Evolutionary conservation across 2,329 filamentous ascomycete species (phyloP), one percentile per base, ranked within the genome.

Genomic region (Saccharata proteae): DNA sequence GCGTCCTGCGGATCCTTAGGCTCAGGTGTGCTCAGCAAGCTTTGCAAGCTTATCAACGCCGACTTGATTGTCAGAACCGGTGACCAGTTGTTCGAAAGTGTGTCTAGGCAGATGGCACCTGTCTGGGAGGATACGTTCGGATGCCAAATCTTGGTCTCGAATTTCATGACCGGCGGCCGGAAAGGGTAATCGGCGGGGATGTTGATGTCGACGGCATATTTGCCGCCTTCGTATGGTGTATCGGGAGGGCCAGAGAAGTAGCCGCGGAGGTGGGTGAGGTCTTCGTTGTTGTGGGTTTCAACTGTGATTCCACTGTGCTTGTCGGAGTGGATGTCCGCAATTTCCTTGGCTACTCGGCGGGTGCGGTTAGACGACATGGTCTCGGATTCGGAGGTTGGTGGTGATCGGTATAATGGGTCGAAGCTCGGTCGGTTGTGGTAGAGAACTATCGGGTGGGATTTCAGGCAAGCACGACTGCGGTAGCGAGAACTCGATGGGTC

Each of bases 1-100:
- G 86, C 86, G 49, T 98, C 90, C 61, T 98, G 90, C 0, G 90
- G 90, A 43, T 98, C 90, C 47, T 88, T 92, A 0, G 90, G 88
- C 54, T 98, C 92, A 3, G 90, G 90, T 12, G 78, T 83, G 59
- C 84, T 84, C 48, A 98, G 80, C 12, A 98, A 74, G 43, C 86
- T 88, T 55, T 93, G 86, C 18, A 98, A 69, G 16, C 86, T 94
- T 37, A 98, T 76, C 26, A 98, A 73, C 21, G 88, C 84, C 13
- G 84, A 92, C 61, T 94, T 96, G 56, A 98, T 88, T 10, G 88
- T 98, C 38, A 94, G 71, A 15, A 98, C 86, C 0, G 90, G 90
- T 5, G 88, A 93, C 90, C 90, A 98, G 44, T 81, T 84, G 9
- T 72, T 72, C 7, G 80, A 78, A 11, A 98, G 71, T 0, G 86